These are phyloP conservation scores for Pezicula radicicola DNA, from an alignment of 2,329 filamentous ascomycete genomes.

Conservation along the genomic window DNA sequence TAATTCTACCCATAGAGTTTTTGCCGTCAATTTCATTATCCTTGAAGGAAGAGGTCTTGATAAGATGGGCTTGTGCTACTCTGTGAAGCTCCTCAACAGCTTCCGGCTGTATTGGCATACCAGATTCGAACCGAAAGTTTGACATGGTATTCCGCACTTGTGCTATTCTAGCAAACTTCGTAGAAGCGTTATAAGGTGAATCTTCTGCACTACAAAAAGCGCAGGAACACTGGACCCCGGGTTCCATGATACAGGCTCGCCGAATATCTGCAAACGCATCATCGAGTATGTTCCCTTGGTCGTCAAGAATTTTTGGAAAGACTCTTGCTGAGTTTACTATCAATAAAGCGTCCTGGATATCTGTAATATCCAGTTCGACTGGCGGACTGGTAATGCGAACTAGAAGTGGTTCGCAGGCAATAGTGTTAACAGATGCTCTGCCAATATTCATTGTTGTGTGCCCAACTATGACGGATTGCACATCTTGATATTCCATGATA, in stretches of 20 bases:
- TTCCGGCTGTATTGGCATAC: no score
- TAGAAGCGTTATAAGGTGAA: no score
- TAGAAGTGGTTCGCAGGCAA: constrained; percentile 2
- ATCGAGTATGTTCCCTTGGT: background rate
- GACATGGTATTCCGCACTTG: background rate
- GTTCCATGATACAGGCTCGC: background rate
- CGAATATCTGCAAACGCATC: background rate
- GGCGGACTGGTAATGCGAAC: background rate
- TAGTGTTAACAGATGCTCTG: background rate
- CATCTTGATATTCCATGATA: background rate
- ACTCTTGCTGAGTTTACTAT: background rate
- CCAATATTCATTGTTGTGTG: background rate
- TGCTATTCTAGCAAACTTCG: background rate
- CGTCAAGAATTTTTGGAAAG: constrained; percentile 1
- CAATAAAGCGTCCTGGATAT: background rate
- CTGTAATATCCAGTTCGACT: background rate
- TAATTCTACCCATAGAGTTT: background rate
- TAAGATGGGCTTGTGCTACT: no score
- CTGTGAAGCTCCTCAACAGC: background rate
- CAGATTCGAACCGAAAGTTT: background rate
- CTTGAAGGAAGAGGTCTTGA: no score
- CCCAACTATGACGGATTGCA: background rate
- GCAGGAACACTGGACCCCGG: background rate
- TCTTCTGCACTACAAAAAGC: background rate
- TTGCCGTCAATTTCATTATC: background rate